These are phyloP conservation scores for Pseudocercospora fijiensis DNA, from an alignment of 2,329 filamentous ascomycete species.

Conservation along the genomic window DNA sequence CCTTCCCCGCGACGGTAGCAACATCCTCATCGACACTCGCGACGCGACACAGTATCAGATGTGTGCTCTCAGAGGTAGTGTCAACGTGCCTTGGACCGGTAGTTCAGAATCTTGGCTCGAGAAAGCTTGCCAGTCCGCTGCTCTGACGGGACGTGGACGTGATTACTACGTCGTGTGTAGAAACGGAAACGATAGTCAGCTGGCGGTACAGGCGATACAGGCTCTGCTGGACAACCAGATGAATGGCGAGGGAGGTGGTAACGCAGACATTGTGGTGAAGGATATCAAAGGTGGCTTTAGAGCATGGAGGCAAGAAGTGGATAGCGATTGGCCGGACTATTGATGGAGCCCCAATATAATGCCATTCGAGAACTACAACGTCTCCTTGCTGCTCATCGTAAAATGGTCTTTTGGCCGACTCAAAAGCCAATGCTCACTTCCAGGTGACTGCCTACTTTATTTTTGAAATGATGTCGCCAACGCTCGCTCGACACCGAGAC, in stretches of 20 bases:
- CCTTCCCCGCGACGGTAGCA: conserved; percentile 37
- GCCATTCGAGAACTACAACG: background rate
- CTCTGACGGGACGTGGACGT: conserved; percentile 38
- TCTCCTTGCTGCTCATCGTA: background rate
- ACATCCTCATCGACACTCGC: conserved; percentile 76
- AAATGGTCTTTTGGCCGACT: background rate
- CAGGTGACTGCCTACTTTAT: no score
- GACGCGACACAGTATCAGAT: conserved; percentile 83
- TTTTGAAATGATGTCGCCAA: no score
- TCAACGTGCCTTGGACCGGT: conserved; percentile 70
- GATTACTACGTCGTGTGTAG: conserved; percentile 63
- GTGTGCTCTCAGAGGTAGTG: conserved; percentile 69
- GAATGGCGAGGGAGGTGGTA: conserved; percentile 29
- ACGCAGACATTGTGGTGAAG: conserved; percentile 59
- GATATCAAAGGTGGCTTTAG: conserved; percentile 71
- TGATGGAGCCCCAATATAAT: conserved; percentile 36
- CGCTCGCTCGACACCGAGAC: background rate
- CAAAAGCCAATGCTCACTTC: background rate
- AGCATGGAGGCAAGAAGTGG: conserved; percentile 70
- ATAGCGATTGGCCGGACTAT: conserved; percentile 59
- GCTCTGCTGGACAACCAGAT: conserved; percentile 53
- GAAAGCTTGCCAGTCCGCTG: conserved; percentile 28
- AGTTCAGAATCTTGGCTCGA: conserved; percentile 41
- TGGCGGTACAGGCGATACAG: conserved; percentile 65
- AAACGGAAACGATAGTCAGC: conserved; percentile 75